phyloP scores from a whole-genome alignment of 2,329 filamentous ascomycete genomes.

The Sporothrix sp. region DNA sequence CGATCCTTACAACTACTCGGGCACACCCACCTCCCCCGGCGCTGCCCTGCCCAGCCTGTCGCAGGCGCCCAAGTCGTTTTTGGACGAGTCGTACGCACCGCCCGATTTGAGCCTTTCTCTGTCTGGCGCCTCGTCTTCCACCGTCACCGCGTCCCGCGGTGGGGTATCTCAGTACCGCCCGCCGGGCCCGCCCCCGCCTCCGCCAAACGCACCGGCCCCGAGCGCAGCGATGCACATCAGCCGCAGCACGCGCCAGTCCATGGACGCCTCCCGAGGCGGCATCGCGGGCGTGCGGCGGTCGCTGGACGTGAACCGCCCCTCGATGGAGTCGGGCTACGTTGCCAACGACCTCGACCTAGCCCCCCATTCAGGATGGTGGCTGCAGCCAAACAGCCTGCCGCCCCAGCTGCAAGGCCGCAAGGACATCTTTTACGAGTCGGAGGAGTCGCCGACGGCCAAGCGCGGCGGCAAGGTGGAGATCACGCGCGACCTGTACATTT shows the following conservation, averaged over 20 bases:
- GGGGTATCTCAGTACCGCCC: constrained; percentile 6
- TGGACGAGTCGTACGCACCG: constrained; percentile 40
- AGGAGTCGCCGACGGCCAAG: constrained; percentile 62
- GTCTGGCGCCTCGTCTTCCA: constrained; percentile 26
- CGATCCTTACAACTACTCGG: constrained; percentile 52
- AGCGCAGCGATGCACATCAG: constrained; percentile 17
- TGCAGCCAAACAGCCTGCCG: constrained; percentile 66
- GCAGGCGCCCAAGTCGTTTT: constrained; percentile 29
- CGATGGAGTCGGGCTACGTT: constrained; percentile 71
- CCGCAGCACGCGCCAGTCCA: constrained; percentile 44
- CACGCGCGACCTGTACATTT: constrained; percentile 72
- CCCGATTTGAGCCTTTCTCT: constrained; percentile 25
- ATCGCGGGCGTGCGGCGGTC: constrained; percentile 44
- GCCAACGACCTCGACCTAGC: constrained; percentile 79
- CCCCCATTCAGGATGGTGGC: constrained; percentile 74
- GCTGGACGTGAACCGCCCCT: constrained; percentile 65
- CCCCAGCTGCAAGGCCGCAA: constrained; percentile 72
- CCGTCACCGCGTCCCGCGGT: constrained; percentile 30
- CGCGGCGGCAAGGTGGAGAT: constrained; percentile 61
- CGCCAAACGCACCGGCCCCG: constrained; percentile 23
- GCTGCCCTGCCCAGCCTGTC: constrained; percentile 24
- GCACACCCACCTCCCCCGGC: constrained; percentile 24
- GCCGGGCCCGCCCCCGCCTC: constrained; percentile 30
- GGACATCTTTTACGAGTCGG: constrained; percentile 73
- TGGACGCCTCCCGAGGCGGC: constrained; percentile 46